Evolutionary conservation across 345 rosid species (phyloP).

Genomic region (Citropsis articulata): DNA sequence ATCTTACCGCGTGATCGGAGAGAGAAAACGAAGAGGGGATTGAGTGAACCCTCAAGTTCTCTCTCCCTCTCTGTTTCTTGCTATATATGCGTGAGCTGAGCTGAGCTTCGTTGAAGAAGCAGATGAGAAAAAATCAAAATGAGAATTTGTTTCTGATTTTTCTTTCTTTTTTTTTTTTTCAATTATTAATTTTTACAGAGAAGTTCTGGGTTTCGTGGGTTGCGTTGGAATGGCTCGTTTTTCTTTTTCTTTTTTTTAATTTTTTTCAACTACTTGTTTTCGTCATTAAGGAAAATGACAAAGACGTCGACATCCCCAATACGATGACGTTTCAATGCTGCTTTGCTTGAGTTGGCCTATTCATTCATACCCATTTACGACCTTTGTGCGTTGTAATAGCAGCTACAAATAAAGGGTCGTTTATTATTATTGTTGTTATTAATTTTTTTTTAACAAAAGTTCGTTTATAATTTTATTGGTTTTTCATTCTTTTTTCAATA

Average conservation of each 20-base stretch:
- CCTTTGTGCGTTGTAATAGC: too few species aligned
- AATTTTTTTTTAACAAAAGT: too few species aligned
- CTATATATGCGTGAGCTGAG: not conserved
- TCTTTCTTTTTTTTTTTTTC: not conserved
- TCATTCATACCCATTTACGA: too few species aligned
- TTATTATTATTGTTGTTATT: too few species aligned
- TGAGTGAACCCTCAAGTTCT: not conserved
- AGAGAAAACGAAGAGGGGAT: not conserved
- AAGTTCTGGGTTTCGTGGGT: not conserved
- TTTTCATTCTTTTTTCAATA: too few species aligned
- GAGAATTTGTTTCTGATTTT: not conserved
- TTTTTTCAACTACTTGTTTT: not conserved
- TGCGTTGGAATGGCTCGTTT: not conserved
- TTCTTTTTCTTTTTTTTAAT: not conserved
- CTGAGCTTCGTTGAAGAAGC: not conserved
- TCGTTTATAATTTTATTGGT: too few species aligned
- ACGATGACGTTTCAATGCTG: too few species aligned
- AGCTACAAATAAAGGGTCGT: too few species aligned
- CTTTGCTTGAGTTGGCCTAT: too few species aligned
- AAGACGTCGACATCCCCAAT: not conserved
- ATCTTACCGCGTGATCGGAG: conserved; percentile 1
- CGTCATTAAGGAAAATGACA: not conserved
- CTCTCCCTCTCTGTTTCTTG: not conserved
- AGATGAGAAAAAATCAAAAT: not conserved
- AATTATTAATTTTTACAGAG: too few species aligned